These are phyloP conservation scores for Aphanomyces invadans DNA, from an alignment of 352 stramenopile genomes.

Conservation along the genomic window DNA sequence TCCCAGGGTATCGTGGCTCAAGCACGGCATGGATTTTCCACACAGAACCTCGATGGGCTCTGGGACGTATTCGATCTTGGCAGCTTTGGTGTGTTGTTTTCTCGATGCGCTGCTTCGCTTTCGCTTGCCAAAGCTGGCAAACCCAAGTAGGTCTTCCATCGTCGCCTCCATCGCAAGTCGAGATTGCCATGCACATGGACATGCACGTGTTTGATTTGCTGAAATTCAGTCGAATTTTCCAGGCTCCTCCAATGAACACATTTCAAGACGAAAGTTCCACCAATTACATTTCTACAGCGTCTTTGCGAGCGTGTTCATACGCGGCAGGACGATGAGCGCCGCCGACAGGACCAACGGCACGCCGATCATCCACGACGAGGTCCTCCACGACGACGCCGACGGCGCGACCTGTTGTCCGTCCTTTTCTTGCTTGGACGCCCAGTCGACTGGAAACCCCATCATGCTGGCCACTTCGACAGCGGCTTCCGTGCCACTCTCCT, in stretches of 20 bases:
- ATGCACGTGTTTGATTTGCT: too few species aligned
- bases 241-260: neutral
- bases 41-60: constrained; percentile 31
- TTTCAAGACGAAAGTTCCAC: neutral
- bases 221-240: neutral
- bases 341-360: constrained; percentile 3
- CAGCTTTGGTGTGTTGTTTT: constrained; percentile 8
- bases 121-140: constrained; percentile 47
- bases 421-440: constrained; percentile 8
- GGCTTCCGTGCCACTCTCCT: constrained; percentile 26
- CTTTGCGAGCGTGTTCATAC: neutral
- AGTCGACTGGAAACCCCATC: constrained; percentile 9
- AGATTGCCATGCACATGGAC: too few species aligned
- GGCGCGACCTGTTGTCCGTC: neutral
- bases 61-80: constrained; percentile 33
- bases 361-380: neutral
- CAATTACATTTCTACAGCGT: constrained; percentile 1
- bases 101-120: constrained; percentile 13
- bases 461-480: constrained; percentile 23
- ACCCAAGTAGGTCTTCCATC: constrained; percentile 46
- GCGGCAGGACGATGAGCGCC: neutral
- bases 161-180: constrained; percentile 29
- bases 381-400: neutral
- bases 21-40: neutral
- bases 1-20: neutral